These are phyloP conservation scores for Colletotrichum sp. DNA, from an alignment of 2,329 filamentous ascomycete genomes.

Conservation along the genomic window DNA sequence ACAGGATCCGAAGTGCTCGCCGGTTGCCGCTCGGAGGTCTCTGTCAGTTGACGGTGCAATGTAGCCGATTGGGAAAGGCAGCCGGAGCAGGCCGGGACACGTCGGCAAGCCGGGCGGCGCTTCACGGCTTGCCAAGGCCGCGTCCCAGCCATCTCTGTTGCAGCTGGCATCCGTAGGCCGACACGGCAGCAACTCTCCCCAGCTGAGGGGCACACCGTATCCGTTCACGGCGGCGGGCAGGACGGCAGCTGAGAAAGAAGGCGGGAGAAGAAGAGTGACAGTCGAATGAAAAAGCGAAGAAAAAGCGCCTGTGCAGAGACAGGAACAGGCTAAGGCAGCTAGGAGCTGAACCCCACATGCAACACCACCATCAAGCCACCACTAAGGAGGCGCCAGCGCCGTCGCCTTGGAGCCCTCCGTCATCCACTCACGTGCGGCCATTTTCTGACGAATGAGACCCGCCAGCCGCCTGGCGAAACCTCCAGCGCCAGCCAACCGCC, in stretches of 20 bases:
- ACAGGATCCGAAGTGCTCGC: not conserved
- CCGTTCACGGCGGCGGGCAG: not conserved
- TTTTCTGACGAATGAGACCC: not conserved
- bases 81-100: not conserved
- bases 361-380: not conserved
- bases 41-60: not conserved
- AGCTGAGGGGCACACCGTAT: not conserved
- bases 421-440: conserved; percentile 9
- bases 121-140: not conserved
- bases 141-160: not conserved
- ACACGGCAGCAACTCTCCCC: not conserved
- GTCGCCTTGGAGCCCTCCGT: not conserved
- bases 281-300: not conserved
- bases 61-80: not conserved
- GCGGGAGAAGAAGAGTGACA: not conserved
- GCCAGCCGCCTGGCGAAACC: conserved; percentile 5
- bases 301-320: not conserved
- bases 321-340: not conserved
- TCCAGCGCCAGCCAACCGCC: not conserved
- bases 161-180: not conserved
- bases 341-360: not conserved
- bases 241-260: not conserved
- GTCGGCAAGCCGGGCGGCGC: not conserved
- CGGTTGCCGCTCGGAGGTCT: not conserved
- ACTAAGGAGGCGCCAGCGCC: not conserved